Evolutionary conservation across 2,329 filamentous ascomycete genomes (phyloP), one percentile per base, ranked within the genome.

Genomic region (Ceratocystis ficicola): DNA sequence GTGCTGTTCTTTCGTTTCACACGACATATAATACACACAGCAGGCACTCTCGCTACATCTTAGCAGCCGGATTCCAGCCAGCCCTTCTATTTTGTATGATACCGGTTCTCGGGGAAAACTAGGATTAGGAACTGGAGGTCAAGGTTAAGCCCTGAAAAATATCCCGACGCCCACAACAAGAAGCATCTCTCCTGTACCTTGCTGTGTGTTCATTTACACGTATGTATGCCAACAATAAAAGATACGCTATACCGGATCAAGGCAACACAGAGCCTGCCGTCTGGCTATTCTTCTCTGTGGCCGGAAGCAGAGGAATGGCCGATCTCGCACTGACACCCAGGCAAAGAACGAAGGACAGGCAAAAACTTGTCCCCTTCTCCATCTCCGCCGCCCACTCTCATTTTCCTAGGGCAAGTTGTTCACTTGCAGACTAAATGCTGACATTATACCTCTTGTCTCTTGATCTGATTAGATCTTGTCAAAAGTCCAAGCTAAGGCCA

Each of bases 401-500:
- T 22, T 22, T n/a, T 15, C 12, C 28, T 1, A 32, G 4, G 22
- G 3, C 12, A 57, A n/a, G 52, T 17, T 57, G 32, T 57, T n/a
- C 0, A 30, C 30, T 44, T 48, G 8, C 2, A 44, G 28, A 30
- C 20, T 32, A 20, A 20, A 6, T 15, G 8, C 12, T 17, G 3
- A 12, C 44, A n/a, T 44, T 17, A 15, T 15, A 2, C 41, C 10
- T 46, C 15, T 46, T 63, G 30, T 46, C 36, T 48, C 28, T 50
- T 28, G 10, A 63, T 63, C n/a, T 63, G 25, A 57, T 57, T 57
- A 57, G 52, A 32, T 57, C 12, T 32, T 57, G 28, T 41, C 36
- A 30, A 15, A 52, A 20, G 4, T 2, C 12, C 12, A 15, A 55
- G 50, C 6, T 1, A 55, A 52, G n/a, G 12, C 48, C 5, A 52